Evolutionary conservation across 371 early-diverging fungal species (phyloP).

Genomic region (Apophysomyces ossiformis): DNA sequence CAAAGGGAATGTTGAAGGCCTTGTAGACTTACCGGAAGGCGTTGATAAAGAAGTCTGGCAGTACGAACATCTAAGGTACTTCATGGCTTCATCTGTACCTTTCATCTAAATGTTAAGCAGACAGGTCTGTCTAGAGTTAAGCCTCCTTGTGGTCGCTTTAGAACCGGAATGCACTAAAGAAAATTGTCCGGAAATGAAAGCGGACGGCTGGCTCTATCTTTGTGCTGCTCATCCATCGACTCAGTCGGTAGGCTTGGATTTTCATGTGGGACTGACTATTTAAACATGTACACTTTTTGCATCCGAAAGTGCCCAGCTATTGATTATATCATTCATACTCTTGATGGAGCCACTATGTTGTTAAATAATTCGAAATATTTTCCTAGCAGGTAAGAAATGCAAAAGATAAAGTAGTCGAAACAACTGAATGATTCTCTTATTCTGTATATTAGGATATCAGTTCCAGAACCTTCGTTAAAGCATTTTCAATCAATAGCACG

Average conservation of each 20-base stretch:
- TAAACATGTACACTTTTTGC: not conserved
- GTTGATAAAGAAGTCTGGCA: conserved; percentile 83
- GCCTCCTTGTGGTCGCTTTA: conserved; percentile 74
- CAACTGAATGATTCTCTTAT: not conserved
- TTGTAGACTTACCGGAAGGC: conserved; percentile 70
- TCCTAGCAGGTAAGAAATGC: conserved; percentile 63
- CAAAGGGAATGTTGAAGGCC: conserved; percentile 60
- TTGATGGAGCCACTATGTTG: conserved; percentile 85
- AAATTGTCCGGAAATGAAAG: conserved; percentile 93
- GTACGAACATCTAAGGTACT: conserved; percentile 86
- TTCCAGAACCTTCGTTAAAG: conserved; percentile 76
- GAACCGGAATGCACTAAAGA: conserved; percentile 79
- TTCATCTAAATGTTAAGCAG: conserved; percentile 38
- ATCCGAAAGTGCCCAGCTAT: conserved; percentile 83
- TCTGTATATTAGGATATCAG: conserved; percentile 55
- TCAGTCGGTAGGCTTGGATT: conserved; percentile 62
- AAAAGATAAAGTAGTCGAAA: not conserved
- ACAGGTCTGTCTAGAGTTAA: conserved; percentile 83
- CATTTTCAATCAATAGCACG: conserved; percentile 89
- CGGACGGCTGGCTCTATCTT: conserved; percentile 88
- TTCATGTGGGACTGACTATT: not conserved
- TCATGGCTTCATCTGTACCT: conserved; percentile 33
- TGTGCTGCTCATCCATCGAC: conserved; percentile 92
- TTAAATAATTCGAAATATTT: conserved; percentile 82
- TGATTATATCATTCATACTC: conserved; percentile 91